A percentile compares a stretch with the other conserved stretches of the same genome.
These are phyloP conservation scores for Globisporangium middletonii DNA, from an alignment of 352 stramenopile species.

Conservation along the genomic window DNA sequence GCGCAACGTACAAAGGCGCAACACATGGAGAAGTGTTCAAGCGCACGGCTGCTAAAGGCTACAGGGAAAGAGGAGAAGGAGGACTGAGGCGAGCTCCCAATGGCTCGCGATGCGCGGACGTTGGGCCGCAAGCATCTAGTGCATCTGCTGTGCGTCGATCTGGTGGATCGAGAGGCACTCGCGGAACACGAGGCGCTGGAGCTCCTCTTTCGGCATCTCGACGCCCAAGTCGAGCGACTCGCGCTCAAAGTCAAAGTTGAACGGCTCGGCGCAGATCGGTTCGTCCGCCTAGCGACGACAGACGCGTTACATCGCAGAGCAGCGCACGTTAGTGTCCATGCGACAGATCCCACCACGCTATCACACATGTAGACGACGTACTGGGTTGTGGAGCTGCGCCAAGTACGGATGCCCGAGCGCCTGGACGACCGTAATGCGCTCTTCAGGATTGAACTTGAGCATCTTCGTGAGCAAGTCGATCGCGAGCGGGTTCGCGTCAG, in stretches of 20 bases:
- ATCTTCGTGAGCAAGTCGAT: constrained; percentile 89
- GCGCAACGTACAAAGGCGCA: no score
- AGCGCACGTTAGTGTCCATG: neutral
- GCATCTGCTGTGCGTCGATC: constrained; percentile 61
- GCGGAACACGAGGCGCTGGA: constrained; percentile 78
- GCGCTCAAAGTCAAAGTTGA: constrained; percentile 87
- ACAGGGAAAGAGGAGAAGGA: no score
- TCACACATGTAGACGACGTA: constrained; percentile 18
- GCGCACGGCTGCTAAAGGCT: no score
- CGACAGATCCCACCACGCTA: neutral
- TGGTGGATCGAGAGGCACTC: constrained; percentile 73
- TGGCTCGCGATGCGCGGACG: no score
- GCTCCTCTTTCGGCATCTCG: constrained; percentile 81
- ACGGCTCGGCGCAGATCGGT: constrained; percentile 64
- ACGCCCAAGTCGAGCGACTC: constrained; percentile 75
- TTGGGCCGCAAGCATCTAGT: constrained; percentile 16
- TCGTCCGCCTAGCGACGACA: constrained; percentile 62
- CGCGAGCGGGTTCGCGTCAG: constrained; percentile 68
- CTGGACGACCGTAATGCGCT: constrained; percentile 91
- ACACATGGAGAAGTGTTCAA: no score
- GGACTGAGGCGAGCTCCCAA: no score
- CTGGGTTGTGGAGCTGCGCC: constrained; percentile 86
- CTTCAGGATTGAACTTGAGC: constrained; percentile 91
- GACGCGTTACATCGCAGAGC: constrained; percentile 1
- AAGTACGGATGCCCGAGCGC: constrained; percentile 89